These are phyloP conservation scores for Domatiomyces catenatus DNA, from an alignment of 2,329 filamentous ascomycete species.

Conservation along the genomic window DNA sequence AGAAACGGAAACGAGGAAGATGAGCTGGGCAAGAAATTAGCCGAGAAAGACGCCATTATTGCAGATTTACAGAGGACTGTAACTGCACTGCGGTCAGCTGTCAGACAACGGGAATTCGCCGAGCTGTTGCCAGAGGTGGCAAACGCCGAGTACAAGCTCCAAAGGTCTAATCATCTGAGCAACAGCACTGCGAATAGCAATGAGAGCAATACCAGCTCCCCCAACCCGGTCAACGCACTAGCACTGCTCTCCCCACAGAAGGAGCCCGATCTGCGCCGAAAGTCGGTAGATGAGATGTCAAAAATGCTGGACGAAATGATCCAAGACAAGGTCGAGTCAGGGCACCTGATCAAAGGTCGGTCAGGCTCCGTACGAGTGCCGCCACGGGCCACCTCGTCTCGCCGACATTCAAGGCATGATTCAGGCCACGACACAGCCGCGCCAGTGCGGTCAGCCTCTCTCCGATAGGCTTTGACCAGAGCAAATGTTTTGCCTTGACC, in stretches of 20 bases:
- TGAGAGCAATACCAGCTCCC: constrained; percentile 20
- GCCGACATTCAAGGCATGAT: constrained; percentile 16
- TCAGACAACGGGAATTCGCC: constrained; percentile 70
- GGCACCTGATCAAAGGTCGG: constrained; percentile 51
- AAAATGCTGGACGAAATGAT: constrained; percentile 94
- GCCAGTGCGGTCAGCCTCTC: not conserved
- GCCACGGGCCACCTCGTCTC: constrained; percentile 19
- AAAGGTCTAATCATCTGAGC: constrained; percentile 4
- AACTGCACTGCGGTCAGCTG: constrained; percentile 65
- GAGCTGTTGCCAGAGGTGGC: constrained; percentile 37
- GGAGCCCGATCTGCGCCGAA: constrained; percentile 38
- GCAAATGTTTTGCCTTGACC: not conserved
- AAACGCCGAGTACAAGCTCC: constrained; percentile 21
- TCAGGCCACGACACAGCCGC: constrained; percentile 4
- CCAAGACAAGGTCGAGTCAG: constrained; percentile 65
- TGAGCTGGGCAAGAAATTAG: constrained; percentile 66
- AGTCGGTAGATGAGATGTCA: constrained; percentile 82
- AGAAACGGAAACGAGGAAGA: constrained; percentile 62
- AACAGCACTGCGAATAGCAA: constrained; percentile 13
- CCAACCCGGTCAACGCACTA: constrained; percentile 14
- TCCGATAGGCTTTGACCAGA: not conserved
- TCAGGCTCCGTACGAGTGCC: constrained; percentile 50
- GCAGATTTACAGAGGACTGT: constrained; percentile 90
- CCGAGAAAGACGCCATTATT: constrained; percentile 91
- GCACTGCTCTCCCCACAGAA: constrained; percentile 22